Conservation (phyloP, 106 monocot genomes). For the Acanthochlamys bracteata region DNA sequence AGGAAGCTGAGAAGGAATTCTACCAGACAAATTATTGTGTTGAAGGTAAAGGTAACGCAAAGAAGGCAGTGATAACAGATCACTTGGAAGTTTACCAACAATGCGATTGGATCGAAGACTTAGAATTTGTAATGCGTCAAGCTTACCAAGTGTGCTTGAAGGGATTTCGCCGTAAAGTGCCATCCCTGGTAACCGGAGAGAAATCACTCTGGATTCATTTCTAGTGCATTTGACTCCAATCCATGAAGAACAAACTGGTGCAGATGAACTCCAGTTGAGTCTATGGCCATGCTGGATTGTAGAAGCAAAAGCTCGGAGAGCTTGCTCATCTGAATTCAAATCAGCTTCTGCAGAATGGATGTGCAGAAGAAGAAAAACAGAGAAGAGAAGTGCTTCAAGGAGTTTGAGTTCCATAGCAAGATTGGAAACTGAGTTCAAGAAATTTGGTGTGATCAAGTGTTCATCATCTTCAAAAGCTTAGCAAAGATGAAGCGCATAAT, state of each 20-base stretch:
- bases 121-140: slow-evolving; percentile 61
- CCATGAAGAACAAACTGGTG: slow-evolving; percentile 68
- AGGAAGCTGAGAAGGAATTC: slow-evolving; percentile 43
- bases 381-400: slow-evolving; percentile 8
- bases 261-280: slow-evolving; percentile 62
- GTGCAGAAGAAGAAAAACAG: slow-evolving; percentile 16
- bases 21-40: slow-evolving; percentile 70
- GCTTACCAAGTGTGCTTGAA: slow-evolving; percentile 62
- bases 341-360: slow-evolving; percentile 28
- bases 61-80: slow-evolving; percentile 58
- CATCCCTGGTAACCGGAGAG: slow-evolving; percentile 64
- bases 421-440: background rate
- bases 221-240: slow-evolving; percentile 62
- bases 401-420: slow-evolving; percentile 26
- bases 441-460: background rate
- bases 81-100: slow-evolving; percentile 44
- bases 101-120: slow-evolving; percentile 88
- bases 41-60: slow-evolving; percentile 77
- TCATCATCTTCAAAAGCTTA: background rate
- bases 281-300: slow-evolving; percentile 68
- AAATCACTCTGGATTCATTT: slow-evolving; percentile 43
- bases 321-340: slow-evolving; percentile 60
- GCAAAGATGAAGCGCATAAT: too few relatives aligned
- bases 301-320: slow-evolving; percentile 59
- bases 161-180: slow-evolving; percentile 75